A percentile compares a stretch with the other conserved stretches of the same genome.
Conservation (phyloP, 1,284 basidiomycete species). For the Pseudozyma tsukubaensis region DNA sequence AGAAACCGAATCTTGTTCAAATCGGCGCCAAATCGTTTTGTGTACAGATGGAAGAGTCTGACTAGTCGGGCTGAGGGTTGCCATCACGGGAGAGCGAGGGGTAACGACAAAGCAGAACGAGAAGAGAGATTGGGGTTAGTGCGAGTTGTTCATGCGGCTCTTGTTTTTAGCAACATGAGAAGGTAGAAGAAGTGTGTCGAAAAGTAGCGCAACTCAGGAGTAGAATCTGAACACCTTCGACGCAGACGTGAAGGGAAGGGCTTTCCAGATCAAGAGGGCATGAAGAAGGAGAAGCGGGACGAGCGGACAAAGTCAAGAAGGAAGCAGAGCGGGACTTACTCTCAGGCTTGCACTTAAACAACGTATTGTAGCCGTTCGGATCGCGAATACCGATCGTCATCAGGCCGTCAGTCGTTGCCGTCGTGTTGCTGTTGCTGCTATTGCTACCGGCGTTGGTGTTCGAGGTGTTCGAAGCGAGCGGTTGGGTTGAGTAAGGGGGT, state of each 20-base stretch:
- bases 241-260: too few relatives aligned
- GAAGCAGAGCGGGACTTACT: slow-evolving; percentile 13
- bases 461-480: too few relatives aligned
- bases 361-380: slow-evolving; percentile 15
- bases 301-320: background rate
- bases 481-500: background rate
- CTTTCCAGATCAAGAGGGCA: background rate
- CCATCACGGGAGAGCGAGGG: too few relatives aligned
- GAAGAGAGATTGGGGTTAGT: background rate
- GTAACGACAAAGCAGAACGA: background rate
- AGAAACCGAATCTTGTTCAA: background rate
- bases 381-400: slow-evolving; percentile 15
- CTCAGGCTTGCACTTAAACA: slow-evolving; percentile 8
- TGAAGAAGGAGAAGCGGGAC: background rate
- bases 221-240: too few relatives aligned
- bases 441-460: too few relatives aligned
- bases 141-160: too few relatives aligned
- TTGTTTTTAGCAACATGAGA: too few relatives aligned
- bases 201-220: too few relatives aligned
- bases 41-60: background rate
- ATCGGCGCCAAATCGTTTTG: background rate
- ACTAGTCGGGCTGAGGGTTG: background rate
- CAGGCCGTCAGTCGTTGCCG: too few relatives aligned
- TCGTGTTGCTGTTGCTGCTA: too few relatives aligned
- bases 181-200: too few relatives aligned